Evolutionary conservation across 192 early-diverging fungal species (phyloP).

Genomic region (Neocallimastix lanati): DNA sequence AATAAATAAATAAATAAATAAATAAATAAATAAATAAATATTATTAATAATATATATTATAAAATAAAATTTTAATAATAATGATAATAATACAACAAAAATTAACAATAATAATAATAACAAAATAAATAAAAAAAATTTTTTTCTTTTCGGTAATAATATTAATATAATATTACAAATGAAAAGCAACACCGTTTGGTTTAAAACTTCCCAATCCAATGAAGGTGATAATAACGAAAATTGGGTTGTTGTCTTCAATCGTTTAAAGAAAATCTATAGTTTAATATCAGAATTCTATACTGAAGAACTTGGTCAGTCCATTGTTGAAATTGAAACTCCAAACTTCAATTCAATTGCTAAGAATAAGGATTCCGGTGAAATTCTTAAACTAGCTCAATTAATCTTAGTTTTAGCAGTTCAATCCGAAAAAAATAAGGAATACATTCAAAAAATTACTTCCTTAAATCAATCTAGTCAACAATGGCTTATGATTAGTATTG

Average conservation of each 20-base stretch:
- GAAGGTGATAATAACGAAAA: conserved; percentile 68
- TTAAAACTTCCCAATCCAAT: conserved; percentile 51
- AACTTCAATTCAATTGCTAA: conserved; percentile 74
- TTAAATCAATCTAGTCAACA: conserved; percentile 54
- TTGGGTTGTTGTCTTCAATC: conserved; percentile 89
- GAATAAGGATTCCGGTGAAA: conserved; percentile 48
- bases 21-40: no score
- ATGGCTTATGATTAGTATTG: conserved; percentile 78
- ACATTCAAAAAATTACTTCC: conserved; percentile 72
- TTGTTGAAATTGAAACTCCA: conserved; percentile 35
- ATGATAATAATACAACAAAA: no score
- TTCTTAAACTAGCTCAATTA: conserved; percentile 62
- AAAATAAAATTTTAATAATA: no score
- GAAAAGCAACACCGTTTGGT: conserved; percentile 72
- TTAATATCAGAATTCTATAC: conserved; percentile 71
- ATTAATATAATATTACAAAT: not conserved
- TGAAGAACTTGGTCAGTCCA: conserved; percentile 56
- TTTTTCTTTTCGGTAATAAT: no score
- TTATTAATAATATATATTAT: no score
- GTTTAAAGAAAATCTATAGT: conserved; percentile 75
- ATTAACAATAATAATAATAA: no score
- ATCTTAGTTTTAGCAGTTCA: conserved; percentile 74
- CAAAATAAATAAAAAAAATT: no score
- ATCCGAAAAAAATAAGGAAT: conserved; percentile 61
- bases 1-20: no score